Evolutionary conservation across 164 flowering plant genomes (phyloP).

Genomic region (Brasenia schreberi): DNA sequence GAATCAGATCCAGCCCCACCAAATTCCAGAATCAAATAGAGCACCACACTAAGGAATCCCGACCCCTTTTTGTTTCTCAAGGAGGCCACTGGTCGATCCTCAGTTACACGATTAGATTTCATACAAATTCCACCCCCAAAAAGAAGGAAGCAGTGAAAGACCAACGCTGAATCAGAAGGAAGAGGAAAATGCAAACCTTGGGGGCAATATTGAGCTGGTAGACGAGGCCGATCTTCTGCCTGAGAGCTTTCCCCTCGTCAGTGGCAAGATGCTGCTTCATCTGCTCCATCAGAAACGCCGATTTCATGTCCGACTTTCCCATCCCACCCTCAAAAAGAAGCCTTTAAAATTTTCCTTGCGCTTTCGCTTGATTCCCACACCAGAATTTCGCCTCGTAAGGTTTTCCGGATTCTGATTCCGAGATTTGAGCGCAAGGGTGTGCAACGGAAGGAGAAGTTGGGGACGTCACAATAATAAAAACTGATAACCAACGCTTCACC

Average conservation of each 20-base stretch:
- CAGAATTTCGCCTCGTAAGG: background rate
- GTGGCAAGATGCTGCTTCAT: slow-evolving; percentile 71
- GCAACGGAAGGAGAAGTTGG: no score
- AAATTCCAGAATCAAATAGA: no score
- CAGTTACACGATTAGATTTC: background rate
- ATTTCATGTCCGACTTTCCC: slow-evolving; percentile 33
- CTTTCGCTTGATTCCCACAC: background rate
- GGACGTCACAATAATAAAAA: no score
- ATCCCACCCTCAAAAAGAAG: background rate
- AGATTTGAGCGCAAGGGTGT: background rate
- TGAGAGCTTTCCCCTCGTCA: slow-evolving; percentile 63
- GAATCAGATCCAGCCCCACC: no score
- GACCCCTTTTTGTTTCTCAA: no score
- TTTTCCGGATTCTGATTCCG: background rate
- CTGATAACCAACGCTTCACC: no score
- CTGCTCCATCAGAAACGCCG: slow-evolving; percentile 64
- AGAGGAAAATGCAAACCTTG: slow-evolving; percentile 32
- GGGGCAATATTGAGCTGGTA: slow-evolving; percentile 84
- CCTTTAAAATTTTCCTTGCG: background rate
- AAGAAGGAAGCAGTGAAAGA: background rate
- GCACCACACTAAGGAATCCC: no score
- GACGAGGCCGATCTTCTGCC: slow-evolving; percentile 71
- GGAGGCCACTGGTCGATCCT: background rate
- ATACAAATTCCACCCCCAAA: background rate
- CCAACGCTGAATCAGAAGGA: background rate